Evolutionary conservation across 2,329 filamentous ascomycete genomes (phyloP).

Genomic region (Nakataea oryzae): DNA sequence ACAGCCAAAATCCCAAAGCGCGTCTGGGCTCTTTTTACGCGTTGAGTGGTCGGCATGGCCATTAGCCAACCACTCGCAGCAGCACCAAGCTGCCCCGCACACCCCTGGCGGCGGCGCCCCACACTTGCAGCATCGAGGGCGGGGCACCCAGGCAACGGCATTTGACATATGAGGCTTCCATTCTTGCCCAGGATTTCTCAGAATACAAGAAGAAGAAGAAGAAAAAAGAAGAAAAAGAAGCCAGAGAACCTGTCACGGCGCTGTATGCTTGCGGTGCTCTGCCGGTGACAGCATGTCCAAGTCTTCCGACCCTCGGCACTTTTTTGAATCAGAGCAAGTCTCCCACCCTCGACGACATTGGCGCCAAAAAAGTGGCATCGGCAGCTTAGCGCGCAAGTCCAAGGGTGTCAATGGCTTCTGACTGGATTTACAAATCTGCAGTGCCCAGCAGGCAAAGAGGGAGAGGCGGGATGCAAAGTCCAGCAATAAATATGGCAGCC

Average conservation of each 20-base stretch:
- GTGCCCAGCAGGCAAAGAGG: slow-evolving; percentile 36
- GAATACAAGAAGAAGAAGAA: neutral
- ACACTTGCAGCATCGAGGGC: neutral
- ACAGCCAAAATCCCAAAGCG: neutral
- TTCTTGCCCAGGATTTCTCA: too few species aligned
- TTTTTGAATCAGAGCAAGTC: slow-evolving; percentile 6
- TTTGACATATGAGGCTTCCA: too few species aligned
- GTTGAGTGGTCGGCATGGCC: neutral
- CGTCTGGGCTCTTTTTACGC: neutral
- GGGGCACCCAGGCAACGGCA: too few species aligned
- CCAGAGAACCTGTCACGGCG: neutral
- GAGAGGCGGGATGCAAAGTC: slow-evolving; percentile 59
- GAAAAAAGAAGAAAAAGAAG: neutral
- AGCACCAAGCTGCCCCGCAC: too few species aligned
- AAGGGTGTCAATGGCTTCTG: neutral
- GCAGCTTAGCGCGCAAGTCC: neutral
- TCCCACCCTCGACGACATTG: neutral
- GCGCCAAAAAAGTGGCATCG: neutral
- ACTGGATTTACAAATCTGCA: slow-evolving; percentile 21
- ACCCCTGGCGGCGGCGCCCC: too few species aligned
- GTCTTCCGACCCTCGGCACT: slow-evolving; percentile 1
- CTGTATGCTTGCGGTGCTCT: neutral
- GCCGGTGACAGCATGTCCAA: neutral
- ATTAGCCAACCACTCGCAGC: neutral
- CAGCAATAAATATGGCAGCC: slow-evolving; percentile 70